These are phyloP conservation scores for Suillus sp. DNA, from an alignment of 768 basidiomycete genomes.

Conservation along the genomic window DNA sequence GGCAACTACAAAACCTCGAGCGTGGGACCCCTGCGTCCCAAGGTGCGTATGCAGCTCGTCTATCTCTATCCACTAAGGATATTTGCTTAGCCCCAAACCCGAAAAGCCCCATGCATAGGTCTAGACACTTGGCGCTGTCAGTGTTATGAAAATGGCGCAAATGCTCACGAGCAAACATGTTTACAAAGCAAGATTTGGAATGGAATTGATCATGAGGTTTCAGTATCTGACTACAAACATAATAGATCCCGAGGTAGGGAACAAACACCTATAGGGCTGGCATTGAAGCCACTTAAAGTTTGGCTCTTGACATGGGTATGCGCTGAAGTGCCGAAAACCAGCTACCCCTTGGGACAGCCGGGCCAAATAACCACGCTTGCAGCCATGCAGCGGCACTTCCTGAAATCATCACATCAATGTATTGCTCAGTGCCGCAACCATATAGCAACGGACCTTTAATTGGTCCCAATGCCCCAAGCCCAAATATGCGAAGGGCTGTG, in stretches of 20 bases:
- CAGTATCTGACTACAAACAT: not conserved
- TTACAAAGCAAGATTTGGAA: too few relatives aligned
- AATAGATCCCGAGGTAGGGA: not conserved
- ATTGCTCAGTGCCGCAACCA: conserved; percentile 25
- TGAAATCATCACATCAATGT: not conserved
- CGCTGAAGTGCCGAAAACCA: not conserved
- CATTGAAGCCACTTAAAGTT: not conserved
- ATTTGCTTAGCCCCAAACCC: not conserved
- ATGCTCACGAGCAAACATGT: not conserved
- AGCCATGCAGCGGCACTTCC: not conserved
- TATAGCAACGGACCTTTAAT: conserved; percentile 31
- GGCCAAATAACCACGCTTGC: not conserved
- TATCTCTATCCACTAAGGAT: not conserved
- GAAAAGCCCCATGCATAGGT: not conserved
- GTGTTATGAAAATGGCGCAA: not conserved
- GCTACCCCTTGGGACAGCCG: not conserved
- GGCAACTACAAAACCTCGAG: too few relatives aligned
- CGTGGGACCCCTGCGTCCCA: too few relatives aligned
- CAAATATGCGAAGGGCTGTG: conserved; percentile 35
- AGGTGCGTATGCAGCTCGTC: too few relatives aligned
- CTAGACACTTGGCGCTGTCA: not conserved
- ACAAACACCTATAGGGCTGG: not conserved
- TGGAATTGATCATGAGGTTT: not conserved
- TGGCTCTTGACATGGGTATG: not conserved
- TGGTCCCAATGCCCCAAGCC: conserved; percentile 37